These are phyloP conservation scores for Solanum pinnatisectum DNA, from an alignment of 257 asterid genomes.

Conservation along the genomic window DNA sequence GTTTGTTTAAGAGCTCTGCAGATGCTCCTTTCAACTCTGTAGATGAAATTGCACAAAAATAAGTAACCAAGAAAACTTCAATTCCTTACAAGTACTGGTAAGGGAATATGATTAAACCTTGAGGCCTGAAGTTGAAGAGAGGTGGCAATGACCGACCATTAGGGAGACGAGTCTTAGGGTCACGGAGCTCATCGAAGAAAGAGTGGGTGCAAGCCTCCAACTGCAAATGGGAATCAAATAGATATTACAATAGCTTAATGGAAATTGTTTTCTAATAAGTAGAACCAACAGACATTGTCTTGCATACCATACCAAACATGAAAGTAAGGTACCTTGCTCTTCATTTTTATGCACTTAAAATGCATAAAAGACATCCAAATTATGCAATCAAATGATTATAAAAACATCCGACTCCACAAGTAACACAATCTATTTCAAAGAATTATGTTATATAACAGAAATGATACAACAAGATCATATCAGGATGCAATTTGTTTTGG, in stretches of 20 bases:
- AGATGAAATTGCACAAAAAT: not conserved
- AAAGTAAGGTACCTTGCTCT: not conserved
- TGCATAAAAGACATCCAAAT: not conserved
- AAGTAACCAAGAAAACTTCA: not conserved
- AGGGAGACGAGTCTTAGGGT: slow-evolving; percentile 52
- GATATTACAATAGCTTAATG: not conserved
- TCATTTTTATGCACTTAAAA: not conserved
- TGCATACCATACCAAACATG: not conserved
- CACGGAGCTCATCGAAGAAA: slow-evolving; percentile 64
- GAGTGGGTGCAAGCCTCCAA: slow-evolving; percentile 59
- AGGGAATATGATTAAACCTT: slow-evolving; percentile 27
- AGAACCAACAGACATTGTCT: not conserved
- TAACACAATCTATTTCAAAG: not conserved
- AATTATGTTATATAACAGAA: not conserved
- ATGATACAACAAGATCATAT: not conserved
- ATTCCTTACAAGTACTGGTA: not conserved
- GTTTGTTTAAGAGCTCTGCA: slow-evolving; percentile 41
- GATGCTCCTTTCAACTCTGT: slow-evolving; percentile 62
- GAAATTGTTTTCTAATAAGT: not conserved
- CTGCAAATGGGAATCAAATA: slow-evolving; percentile 20
- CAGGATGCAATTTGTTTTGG: not conserved
- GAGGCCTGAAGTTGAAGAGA: slow-evolving; percentile 50
- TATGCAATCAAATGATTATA: not conserved
- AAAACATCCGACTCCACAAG: not conserved
- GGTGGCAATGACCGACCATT: slow-evolving; percentile 67